Base-by-base conservation (phyloP, 2,329 filamentous ascomycete species). In the Chrysoporthe deuterocubensis region DNA sequence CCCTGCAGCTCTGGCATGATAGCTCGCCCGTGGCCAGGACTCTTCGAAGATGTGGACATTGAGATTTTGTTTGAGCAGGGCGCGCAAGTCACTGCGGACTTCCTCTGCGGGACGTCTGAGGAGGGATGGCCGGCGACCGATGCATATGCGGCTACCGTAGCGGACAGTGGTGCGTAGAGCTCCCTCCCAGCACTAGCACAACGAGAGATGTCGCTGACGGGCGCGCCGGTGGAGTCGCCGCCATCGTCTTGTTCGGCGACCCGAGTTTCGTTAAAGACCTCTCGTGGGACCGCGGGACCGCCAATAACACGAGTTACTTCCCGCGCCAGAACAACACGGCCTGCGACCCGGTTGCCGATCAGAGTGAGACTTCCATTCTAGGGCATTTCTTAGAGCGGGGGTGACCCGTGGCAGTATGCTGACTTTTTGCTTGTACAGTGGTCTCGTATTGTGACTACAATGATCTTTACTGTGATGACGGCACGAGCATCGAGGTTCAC, bases 241-340 rank as follows among this genome's bases (percentile, higher is more conserved):
- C 80, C 37, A 74, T 81, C 67, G 71, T 79, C 57, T 70, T 81
- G 63, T 80, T 81, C 62, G 81, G 81, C 59, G 80, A 82, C 73
- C 81, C 81, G 26, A 78, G 56, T 14, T 66, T 66, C n/a, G 64
- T 66, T 4, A 54, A 54, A 21, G 46, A 14, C 16, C 64, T 61
- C 32, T 11, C 64, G 6, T 66, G 64, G 64, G 64, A 66, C 57
- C 44, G 46, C 16, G 64, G 64, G 6, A 66, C 64, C 11, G 64
- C 64, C 14, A 61, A 66, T 21, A 61, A 61, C 46, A 61, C 58
- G 16, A 66, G 64, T 34, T 66, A 60, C 8, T 66, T 66, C 46
- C 64, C 64, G 37, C 64, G 64, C 11, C 56, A 61, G 21, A 43
- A 66, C 44, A 66, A 60, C 34, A 54, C 64, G 14, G 44, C 64